Base-by-base conservation (phyloP, 2,329 filamentous ascomycete genomes). In the Sporothrix euskadiensis region DNA sequence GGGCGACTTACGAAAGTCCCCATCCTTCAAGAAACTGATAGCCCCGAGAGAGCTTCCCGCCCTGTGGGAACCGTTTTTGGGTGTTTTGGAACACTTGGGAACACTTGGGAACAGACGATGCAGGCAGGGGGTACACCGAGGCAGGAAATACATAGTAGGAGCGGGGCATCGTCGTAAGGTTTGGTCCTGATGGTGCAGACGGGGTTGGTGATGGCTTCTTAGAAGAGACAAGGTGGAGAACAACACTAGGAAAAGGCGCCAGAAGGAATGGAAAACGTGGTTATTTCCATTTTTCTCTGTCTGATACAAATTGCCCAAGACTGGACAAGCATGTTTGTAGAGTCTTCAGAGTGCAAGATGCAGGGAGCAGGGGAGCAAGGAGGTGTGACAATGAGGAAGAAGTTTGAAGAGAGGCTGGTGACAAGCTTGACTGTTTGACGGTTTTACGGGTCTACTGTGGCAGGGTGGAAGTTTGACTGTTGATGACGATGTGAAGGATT, bases 191-290 rank as follows among this genome's bases (percentile, higher is more conserved):
- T 19, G 14, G 4, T 49, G 44, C 19, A 9, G 41, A 56, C 52
- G 52, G n/a, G 52, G 49, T 8, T 44, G 12, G n/a, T 16, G 32
- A 63, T 19, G 57, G n/a, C n/a, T n/a, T n/a, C n/a, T n/a, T 9
- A 57, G 41, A 12, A n/a, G 41, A 52, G 22, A 39, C 35, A 35
- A 35, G 8, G 8, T 35, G 35, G 35, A 35, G 35, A 35, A 35
- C 35, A 35, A 3, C 35, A 57, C 22, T 52, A 39, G 16, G 14
- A 57, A n/a, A 54, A 22, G 19, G 22, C 57, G 30, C 47, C 41
- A 54, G 22, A 44, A 63, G 30, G 44, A 65, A 65, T 26, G 19
- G 9, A 65, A 65, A 65, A 65, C 59, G 59, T 65, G 59, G 59
- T 54, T 9, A 9, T 61, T 61, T 19, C 12, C 54, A 8, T 44